A percentile compares a stretch with the other conserved stretches of the same genome.
These are phyloP conservation scores for Salvia miltiorrhiza DNA, from an alignment of 257 asterid species.

Conservation along the genomic window DNA sequence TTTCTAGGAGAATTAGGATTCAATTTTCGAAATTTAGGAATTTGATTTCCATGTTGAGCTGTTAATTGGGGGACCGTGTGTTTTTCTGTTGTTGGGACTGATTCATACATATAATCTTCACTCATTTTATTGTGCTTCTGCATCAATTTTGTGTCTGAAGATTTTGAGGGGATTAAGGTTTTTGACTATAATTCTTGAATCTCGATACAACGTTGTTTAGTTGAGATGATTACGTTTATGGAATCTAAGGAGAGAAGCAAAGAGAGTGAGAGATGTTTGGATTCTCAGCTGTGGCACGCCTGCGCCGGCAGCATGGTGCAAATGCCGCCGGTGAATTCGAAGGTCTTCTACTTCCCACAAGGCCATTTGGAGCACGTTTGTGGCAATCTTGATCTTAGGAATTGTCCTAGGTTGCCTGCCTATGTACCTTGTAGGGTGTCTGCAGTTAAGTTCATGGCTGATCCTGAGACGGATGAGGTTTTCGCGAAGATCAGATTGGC, in stretches of 20 bases:
- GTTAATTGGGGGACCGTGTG: background rate
- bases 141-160: background rate
- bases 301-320: constrained; percentile 97
- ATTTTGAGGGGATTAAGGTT: constrained; percentile 15
- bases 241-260: constrained; percentile 53
- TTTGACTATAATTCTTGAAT: background rate
- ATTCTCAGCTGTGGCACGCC: constrained; percentile 94
- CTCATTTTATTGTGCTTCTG: background rate
- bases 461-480: constrained; percentile 83
- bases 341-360: constrained; percentile 82
- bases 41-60: background rate
- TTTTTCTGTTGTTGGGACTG: background rate
- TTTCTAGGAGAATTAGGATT: background rate
- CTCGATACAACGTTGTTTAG: background rate
- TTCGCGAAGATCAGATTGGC: constrained; percentile 50
- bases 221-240: constrained; percentile 58
- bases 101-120: background rate
- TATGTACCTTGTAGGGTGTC: constrained; percentile 52
- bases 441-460: constrained; percentile 72
- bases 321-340: constrained; percentile 63
- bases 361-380: constrained; percentile 85
- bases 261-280: constrained; percentile 61
- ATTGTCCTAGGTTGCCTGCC: constrained; percentile 49
- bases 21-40: background rate
- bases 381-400: constrained; percentile 53